Evolutionary conservation across 2,329 filamentous ascomycete genomes (phyloP).

Genomic region (Blastomyces silverae): DNA sequence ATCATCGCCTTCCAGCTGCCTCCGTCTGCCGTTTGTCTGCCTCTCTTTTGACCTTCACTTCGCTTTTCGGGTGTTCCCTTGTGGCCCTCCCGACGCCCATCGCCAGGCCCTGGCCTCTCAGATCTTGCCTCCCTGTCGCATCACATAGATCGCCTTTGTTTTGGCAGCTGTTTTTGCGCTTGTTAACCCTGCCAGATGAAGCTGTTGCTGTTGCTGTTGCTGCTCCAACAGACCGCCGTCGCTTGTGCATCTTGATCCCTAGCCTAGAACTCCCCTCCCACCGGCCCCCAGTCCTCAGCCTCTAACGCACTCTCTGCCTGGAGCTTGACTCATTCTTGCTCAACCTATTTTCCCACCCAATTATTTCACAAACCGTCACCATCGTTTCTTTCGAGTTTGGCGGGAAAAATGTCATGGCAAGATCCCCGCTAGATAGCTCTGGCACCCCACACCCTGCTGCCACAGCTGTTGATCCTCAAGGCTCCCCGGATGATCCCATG

Average conservation of each 20-base stretch:
- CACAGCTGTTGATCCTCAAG: conserved; percentile 25
- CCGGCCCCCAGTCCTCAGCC: neutral
- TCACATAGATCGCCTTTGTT: conserved; percentile 1
- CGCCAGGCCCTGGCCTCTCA: neutral
- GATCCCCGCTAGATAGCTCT: conserved; percentile 42
- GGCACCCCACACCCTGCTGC: conserved; percentile 35
- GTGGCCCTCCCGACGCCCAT: neutral
- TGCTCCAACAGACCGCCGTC: neutral
- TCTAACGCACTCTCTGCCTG: conserved; percentile 10
- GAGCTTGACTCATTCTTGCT: conserved; percentile 14
- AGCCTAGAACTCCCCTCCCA: neutral
- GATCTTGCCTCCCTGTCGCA: neutral
- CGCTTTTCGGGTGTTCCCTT: neutral
- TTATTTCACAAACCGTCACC: neutral
- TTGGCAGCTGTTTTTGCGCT: neutral
- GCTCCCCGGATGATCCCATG: conserved; percentile 33
- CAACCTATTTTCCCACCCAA: conserved; percentile 6
- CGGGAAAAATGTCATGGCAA: conserved; percentile 41
- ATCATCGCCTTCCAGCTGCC: neutral
- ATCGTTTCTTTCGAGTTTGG: conserved; percentile 11
- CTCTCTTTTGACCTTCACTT: neutral
- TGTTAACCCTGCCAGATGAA: conserved; percentile 2
- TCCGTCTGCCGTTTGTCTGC: neutral
- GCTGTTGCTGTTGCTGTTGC: neutral
- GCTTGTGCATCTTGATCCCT: neutral